phyloP scores from a whole-genome alignment of 2,329 filamentous ascomycete species.

The Coleophoma cylindrospora region DNA sequence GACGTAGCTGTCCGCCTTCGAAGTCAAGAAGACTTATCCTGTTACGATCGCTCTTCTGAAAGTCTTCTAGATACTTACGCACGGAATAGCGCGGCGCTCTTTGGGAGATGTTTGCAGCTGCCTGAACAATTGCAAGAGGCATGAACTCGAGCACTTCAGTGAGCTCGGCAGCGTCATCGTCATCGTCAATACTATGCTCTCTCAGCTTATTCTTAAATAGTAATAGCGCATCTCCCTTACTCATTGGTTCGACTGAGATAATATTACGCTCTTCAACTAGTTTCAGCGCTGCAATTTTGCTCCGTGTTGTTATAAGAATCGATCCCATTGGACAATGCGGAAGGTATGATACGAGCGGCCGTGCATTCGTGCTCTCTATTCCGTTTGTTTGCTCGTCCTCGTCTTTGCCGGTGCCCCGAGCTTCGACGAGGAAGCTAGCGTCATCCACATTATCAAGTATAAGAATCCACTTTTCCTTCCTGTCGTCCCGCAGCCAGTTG shows the following conservation, averaged over 20 bases:
- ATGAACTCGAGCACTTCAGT: slow-evolving; percentile 20
- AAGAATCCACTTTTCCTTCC: slow-evolving; percentile 26
- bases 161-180: slow-evolving; percentile 11
- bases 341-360: slow-evolving; percentile 13
- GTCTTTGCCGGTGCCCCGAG: slow-evolving; percentile 5
- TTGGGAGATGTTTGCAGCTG: slow-evolving; percentile 18
- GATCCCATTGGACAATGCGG: slow-evolving; percentile 15
- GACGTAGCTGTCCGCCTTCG: slow-evolving; percentile 27
- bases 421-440: slow-evolving; percentile 10
- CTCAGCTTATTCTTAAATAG: slow-evolving; percentile 27
- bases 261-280: slow-evolving; percentile 18
- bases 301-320: slow-evolving; percentile 22
- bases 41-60: slow-evolving; percentile 28
- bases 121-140: slow-evolving; percentile 25
- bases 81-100: slow-evolving; percentile 18
- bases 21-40: slow-evolving; percentile 22
- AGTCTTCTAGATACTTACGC: slow-evolving; percentile 31
- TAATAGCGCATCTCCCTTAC: slow-evolving; percentile 15
- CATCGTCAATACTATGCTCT: not conserved
- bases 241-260: slow-evolving; percentile 14
- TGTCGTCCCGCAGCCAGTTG: slow-evolving; percentile 21
- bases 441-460: slow-evolving; percentile 34
- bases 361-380: slow-evolving; percentile 1
- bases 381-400: slow-evolving; percentile 7
- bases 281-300: slow-evolving; percentile 7